These are phyloP conservation scores for Ammopiptanthus mongolicus DNA, from an alignment of 306 rosid genomes.

Conservation along the genomic window DNA sequence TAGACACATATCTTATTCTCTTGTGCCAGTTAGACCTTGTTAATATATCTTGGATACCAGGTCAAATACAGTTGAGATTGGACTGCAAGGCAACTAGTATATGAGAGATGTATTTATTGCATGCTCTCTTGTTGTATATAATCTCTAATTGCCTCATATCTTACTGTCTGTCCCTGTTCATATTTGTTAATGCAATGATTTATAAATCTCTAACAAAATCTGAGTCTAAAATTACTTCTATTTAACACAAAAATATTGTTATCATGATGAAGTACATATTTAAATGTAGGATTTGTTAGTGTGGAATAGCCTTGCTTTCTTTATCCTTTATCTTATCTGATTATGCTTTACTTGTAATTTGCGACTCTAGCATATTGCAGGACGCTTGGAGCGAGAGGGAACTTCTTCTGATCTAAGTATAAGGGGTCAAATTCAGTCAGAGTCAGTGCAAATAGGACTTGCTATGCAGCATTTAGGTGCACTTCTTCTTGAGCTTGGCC, in stretches of 20 bases:
- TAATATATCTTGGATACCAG: not conserved
- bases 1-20: not conserved
- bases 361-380: conserved; percentile 86
- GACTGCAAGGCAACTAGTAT: not conserved
- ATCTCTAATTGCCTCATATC: not conserved
- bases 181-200: not conserved
- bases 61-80: not conserved
- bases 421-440: conserved; percentile 78
- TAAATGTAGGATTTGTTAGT: not conserved
- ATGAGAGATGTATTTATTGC: conserved; percentile 10
- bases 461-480: conserved; percentile 90
- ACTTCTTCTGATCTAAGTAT: conserved; percentile 47
- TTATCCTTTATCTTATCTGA: conserved; percentile 19
- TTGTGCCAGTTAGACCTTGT: not conserved
- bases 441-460: conserved; percentile 70
- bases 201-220: not conserved
- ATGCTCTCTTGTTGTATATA: not conserved
- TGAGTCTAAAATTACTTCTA: not conserved
- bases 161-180: not conserved
- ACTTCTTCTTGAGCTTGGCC: conserved; percentile 94
- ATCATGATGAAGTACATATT: not conserved
- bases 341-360: conserved; percentile 35
- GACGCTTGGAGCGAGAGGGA: conserved; percentile 76
- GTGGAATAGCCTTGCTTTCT: conserved; percentile 9
- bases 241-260: not conserved